A percentile compares a stretch with the other conserved stretches of the same genome.
Conservation (phyloP, 164 flowering plant genomes). For the Amborella trichopoda region DNA sequence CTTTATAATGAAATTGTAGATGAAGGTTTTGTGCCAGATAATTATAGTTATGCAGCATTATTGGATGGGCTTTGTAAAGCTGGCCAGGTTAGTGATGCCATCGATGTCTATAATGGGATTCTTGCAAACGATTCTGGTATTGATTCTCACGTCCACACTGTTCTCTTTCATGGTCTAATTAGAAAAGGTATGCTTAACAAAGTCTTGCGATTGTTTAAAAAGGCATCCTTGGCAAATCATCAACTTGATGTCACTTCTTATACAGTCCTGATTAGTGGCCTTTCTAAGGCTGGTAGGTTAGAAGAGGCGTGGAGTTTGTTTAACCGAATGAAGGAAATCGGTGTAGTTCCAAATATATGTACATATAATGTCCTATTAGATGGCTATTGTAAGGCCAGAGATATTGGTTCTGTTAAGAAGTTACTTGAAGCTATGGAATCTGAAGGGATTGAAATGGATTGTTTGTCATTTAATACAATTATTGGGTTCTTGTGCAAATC, state of each 20-base stretch:
- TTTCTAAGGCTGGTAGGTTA: constrained; percentile 27
- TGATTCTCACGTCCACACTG: constrained; percentile 53
- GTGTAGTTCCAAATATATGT: constrained; percentile 28
- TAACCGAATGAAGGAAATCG: constrained; percentile 39
- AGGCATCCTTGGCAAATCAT: constrained; percentile 20
- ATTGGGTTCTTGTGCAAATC: constrained; percentile 15
- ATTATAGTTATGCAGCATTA: constrained; percentile 36
- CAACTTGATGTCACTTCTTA: constrained; percentile 45
- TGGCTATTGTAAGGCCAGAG: constrained; percentile 27
- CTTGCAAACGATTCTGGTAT: constrained; percentile 16
- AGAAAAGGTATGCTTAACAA: constrained; percentile 22
- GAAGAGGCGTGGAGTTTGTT: constrained; percentile 35
- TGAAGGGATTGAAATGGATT: constrained; percentile 15
- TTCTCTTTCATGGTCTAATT: constrained; percentile 32
- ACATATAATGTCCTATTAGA: constrained; percentile 31
- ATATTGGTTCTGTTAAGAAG: constrained; percentile 20
- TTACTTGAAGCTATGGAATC: constrained; percentile 29
- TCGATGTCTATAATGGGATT: constrained; percentile 34
- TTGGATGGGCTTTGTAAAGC: constrained; percentile 33
- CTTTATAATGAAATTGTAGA: constrained; percentile 37
- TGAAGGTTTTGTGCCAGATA: constrained; percentile 34
- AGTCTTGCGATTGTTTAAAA: constrained; percentile 32
- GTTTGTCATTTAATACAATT: constrained; percentile 12
- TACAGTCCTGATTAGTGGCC: constrained; percentile 37
- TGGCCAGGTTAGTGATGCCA: constrained; percentile 32